Evolutionary conservation across 371 early-diverging fungal genomes (phyloP).

Genomic region (Mortierella sp.): DNA sequence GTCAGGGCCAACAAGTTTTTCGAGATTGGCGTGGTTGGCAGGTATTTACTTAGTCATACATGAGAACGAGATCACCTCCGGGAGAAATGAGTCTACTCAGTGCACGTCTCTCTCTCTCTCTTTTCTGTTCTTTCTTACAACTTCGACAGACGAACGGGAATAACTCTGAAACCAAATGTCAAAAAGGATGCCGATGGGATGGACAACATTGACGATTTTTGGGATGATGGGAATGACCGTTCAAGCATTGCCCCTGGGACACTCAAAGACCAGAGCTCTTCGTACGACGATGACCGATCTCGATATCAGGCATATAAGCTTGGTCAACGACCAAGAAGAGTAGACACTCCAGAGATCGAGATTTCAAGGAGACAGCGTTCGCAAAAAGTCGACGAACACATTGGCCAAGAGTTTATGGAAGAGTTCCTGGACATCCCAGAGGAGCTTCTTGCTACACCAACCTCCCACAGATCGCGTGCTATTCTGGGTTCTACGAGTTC

Average conservation of each 20-base stretch:
- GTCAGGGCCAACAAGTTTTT: conserved; percentile 1
- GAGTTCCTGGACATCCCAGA: background rate
- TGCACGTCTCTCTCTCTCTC: background rate
- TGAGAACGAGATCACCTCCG: no score
- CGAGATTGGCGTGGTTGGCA: conserved; percentile 25
- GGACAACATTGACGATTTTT: conserved; percentile 35
- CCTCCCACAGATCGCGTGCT: background rate
- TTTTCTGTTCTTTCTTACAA: background rate
- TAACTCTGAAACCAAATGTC: conserved; percentile 12
- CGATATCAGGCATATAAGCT: background rate
- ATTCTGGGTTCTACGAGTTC: background rate
- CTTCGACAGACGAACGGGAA: conserved; percentile 23
- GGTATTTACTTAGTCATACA: conserved; percentile 6
- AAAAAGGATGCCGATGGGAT: conserved; percentile 36
- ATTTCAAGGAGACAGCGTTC: background rate
- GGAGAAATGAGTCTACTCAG: background rate
- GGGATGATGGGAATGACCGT: conserved; percentile 8
- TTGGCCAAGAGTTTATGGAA: background rate
- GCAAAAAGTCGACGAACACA: background rate
- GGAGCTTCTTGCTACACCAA: background rate
- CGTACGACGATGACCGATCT: background rate
- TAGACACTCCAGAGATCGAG: background rate
- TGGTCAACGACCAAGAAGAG: background rate
- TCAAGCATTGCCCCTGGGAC: background rate
- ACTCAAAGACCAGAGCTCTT: background rate